These are phyloP conservation scores for Talaromyces verruculosus DNA, from an alignment of 2,329 filamentous ascomycete genomes.

Conservation along the genomic window DNA sequence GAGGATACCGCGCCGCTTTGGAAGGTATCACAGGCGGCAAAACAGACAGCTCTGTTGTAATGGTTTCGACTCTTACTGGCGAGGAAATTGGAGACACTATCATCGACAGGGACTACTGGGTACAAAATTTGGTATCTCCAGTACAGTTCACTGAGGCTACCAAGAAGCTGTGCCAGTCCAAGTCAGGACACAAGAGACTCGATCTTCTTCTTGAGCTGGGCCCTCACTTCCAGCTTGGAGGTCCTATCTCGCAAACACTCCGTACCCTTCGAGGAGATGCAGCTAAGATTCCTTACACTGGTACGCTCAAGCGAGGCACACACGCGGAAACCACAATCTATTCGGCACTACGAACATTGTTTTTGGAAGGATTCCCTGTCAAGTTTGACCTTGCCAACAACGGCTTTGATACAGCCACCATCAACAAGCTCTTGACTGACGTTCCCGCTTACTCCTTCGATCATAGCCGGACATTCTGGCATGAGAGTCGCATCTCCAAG, in stretches of 20 bases:
- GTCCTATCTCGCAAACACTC: neutral
- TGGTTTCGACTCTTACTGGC: constrained; percentile 27
- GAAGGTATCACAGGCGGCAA: neutral
- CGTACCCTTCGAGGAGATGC: neutral
- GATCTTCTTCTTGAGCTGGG: constrained; percentile 30
- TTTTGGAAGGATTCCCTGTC: neutral
- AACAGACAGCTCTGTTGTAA: neutral
- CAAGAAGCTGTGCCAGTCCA: constrained; percentile 15
- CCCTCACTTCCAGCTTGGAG: constrained; percentile 26
- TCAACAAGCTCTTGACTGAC: neutral
- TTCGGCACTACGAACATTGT: neutral
- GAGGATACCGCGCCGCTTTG: constrained; percentile 33
- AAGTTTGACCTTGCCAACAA: neutral
- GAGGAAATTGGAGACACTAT: constrained; percentile 17
- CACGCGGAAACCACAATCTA: neutral
- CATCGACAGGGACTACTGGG: constrained; percentile 33
- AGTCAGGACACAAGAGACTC: neutral
- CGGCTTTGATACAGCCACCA: neutral
- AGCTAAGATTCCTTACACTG: neutral
- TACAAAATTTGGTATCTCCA: constrained; percentile 35
- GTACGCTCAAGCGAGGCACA: neutral
- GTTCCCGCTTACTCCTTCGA: neutral
- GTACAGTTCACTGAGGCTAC: constrained; percentile 35
- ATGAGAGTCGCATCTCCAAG: constrained; percentile 23
- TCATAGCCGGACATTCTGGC: constrained; percentile 16